phyloP scores from a whole-genome alignment of 75 land plant genomes.

The Gnetum montanum region DNA sequence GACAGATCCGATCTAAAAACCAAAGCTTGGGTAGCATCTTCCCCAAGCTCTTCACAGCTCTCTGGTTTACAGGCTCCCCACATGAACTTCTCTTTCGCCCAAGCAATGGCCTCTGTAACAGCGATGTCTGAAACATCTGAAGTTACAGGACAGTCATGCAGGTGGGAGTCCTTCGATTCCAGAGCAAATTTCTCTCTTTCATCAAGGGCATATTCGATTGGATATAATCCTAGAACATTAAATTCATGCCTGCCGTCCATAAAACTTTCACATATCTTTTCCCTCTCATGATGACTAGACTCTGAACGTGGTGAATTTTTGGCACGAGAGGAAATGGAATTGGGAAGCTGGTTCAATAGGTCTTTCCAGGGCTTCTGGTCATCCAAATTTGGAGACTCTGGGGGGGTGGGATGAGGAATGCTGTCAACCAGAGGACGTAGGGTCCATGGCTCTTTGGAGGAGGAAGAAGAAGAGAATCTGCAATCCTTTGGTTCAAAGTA shows the following conservation, averaged over 20 bases:
- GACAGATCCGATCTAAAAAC: background rate
- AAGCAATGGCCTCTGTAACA: slow-evolving; percentile 8
- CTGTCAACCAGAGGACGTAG: no score
- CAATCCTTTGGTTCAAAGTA: no score
- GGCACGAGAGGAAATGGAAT: no score
- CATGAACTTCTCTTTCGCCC: slow-evolving; percentile 9
- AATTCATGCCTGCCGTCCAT: background rate
- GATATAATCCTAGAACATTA: slow-evolving; percentile 2
- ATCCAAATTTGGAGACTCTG: no score
- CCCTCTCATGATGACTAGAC: no score
- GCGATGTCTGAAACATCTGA: slow-evolving; percentile 4
- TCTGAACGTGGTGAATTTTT: no score
- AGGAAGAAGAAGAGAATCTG: no score
- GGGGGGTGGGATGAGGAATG: no score
- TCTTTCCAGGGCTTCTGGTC: no score
- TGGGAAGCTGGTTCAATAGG: no score
- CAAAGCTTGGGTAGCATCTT: background rate
- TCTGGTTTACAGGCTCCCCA: no score
- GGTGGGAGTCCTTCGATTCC: background rate
- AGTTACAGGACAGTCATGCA: background rate
- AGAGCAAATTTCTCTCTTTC: background rate
- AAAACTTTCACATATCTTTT: background rate
- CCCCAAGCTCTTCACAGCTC: background rate
- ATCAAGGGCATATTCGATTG: background rate
- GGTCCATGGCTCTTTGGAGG: no score